Evolutionary conservation across 768 basidiomycete species (phyloP), one percentile per base, ranked within the genome.

Genomic region (Suillus hirtellus): DNA sequence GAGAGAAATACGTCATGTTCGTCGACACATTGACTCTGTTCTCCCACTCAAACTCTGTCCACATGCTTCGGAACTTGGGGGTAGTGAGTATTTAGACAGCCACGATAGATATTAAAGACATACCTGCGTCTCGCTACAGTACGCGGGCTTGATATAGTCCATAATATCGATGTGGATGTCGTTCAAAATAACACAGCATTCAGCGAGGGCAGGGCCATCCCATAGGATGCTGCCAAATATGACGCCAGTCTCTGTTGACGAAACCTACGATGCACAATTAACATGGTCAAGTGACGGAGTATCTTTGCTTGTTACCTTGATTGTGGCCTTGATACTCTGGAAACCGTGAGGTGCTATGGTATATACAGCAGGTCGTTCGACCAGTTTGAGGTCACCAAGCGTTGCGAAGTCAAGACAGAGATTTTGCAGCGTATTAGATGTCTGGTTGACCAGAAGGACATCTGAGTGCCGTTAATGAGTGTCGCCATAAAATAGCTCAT

Each of bases 171-270:
- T 92, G 75, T 98, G 96, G 59, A 97, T 95, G 77, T 99, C 96
- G 73, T 93, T 97, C 73, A 98, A 75, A 60, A 99, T 96, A 44
- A 99, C 96, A 71, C 91, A 95, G 21, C 89, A 88, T 71, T 97
- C 96, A 0, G 89, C 83, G 71, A 96, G 86, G 47, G 89, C 91
- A 0, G 90, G 89, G 31, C 92, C 93, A 71, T 97, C 95, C 91
- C 96, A 99, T 12, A 96, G 87, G 64, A 98, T 98, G 72, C 93
- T 96, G 19, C 97, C 97, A 67, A 99, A 99, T 68, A 98, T 97
- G 65, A 98, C 96, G 49, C 96, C 97, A 97, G 97, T 99, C 77
- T 99, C 97, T 0, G 97, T 99, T 24, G 95, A 97, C 0, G 96
- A 96, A 1, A 96, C 87, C 80, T 81, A 56, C 14, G 37, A 44